phyloP scores from a whole-genome alignment of 257 asterid species.

The Fraxinus anomala region DNA sequence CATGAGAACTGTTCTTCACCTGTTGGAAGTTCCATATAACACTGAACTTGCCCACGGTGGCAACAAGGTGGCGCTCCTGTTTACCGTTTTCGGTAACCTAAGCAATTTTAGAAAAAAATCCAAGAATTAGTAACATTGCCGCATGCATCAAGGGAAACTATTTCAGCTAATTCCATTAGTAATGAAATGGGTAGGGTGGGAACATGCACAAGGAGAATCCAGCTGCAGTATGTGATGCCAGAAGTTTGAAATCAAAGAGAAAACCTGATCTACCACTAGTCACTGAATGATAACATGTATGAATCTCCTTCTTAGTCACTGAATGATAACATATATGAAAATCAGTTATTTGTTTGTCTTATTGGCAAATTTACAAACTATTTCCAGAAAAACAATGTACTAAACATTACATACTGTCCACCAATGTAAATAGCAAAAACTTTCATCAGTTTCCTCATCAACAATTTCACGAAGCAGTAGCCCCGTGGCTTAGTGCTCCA shows the following conservation, averaged over 20 bases:
- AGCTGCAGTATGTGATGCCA: not conserved
- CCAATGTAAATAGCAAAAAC: not conserved
- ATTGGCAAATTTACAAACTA: no score
- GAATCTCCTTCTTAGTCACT: no score
- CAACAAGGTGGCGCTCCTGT: constrained; percentile 95
- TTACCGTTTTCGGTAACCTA: constrained; percentile 92
- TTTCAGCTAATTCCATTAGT: not conserved
- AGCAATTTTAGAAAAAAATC: constrained; percentile 7
- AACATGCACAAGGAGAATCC: not conserved
- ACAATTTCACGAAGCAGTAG: not conserved
- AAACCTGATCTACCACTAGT: not conserved
- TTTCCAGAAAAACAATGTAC: not conserved
- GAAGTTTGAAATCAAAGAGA: not conserved
- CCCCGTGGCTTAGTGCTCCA: not conserved
- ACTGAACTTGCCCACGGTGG: constrained; percentile 95
- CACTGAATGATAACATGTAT: no score
- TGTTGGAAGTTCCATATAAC: constrained; percentile 97
- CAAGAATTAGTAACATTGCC: constrained; percentile 16
- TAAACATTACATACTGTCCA: not conserved
- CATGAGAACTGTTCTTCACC: constrained; percentile 89
- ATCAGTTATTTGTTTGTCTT: no score
- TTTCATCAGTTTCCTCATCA: not conserved
- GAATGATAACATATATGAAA: no score
- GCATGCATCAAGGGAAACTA: not conserved
- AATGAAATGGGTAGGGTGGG: not conserved